A percentile compares a stretch with the other conserved stretches of the same genome.
Conservation (phyloP, 805 yeast genomes). For the Yarrowia sp. region DNA sequence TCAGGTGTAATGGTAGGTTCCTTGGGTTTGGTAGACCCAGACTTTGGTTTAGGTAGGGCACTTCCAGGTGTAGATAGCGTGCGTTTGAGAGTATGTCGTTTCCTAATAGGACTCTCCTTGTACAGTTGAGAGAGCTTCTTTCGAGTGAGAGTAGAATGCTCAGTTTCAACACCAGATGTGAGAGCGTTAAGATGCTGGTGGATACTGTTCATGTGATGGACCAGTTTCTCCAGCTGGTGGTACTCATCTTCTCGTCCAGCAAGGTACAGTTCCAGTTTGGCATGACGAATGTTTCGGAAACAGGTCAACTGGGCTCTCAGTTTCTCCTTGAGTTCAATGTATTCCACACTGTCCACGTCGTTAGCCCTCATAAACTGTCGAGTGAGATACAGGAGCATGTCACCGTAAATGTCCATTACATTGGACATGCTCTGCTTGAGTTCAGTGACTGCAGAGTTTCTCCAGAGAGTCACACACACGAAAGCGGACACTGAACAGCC, state of each 20-base stretch:
- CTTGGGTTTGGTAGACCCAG: not conserved
- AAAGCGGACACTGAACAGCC: constrained; percentile 69
- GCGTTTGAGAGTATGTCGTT: not conserved
- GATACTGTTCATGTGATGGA: constrained; percentile 44
- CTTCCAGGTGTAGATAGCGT: constrained; percentile 7
- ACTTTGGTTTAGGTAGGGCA: not conserved
- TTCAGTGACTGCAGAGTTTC: constrained; percentile 60
- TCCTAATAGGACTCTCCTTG: constrained; percentile 4
- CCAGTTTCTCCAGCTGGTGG: constrained; percentile 55
- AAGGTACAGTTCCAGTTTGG: constrained; percentile 64
- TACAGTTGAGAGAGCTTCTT: constrained; percentile 23
- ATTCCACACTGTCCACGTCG: constrained; percentile 48
- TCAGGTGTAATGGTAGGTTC: constrained; percentile 37
- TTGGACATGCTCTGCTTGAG: constrained; percentile 59
- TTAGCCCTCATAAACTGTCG: constrained; percentile 60
- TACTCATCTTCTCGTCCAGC: constrained; percentile 65
- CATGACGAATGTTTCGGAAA: constrained; percentile 59
- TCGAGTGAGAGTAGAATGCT: constrained; percentile 18
- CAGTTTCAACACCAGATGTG: constrained; percentile 28
- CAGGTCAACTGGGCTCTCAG: constrained; percentile 50
- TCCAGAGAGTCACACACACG: constrained; percentile 70
- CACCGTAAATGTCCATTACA: constrained; percentile 61
- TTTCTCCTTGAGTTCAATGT: constrained; percentile 52
- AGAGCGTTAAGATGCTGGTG: constrained; percentile 37
- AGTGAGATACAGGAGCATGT: constrained; percentile 56